These are phyloP conservation scores for Russula vinacea DNA, from an alignment of 768 basidiomycete species.

Conservation along the genomic window DNA sequence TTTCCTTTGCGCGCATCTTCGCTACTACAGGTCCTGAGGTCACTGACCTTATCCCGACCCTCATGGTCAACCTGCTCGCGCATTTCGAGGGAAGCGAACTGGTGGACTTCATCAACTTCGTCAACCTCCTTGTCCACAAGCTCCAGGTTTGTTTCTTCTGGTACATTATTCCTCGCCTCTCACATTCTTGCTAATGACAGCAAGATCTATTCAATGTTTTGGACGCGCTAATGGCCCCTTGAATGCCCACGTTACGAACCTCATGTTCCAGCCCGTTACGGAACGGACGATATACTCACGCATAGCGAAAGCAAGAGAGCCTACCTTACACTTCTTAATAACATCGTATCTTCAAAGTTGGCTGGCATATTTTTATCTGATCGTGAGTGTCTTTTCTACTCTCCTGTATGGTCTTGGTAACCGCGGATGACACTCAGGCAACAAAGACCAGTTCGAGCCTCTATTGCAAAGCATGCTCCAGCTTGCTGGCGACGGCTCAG, in stretches of 20 bases:
- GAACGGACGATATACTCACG: slow-evolving; percentile 81
- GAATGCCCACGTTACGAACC: slow-evolving; percentile 70
- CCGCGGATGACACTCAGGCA: slow-evolving; percentile 47
- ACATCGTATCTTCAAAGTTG: slow-evolving; percentile 75
- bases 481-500: slow-evolving; percentile 72
- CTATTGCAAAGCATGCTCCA: slow-evolving; percentile 71
- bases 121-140: slow-evolving; percentile 85
- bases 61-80: slow-evolving; percentile 87
- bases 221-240: slow-evolving; percentile 84
- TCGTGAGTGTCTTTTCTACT: slow-evolving; percentile 49
- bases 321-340: slow-evolving; percentile 79
- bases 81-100: slow-evolving; percentile 92
- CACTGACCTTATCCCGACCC: slow-evolving; percentile 79
- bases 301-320: slow-evolving; percentile 84
- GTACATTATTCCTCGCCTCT: slow-evolving; percentile 7
- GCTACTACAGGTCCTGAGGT: slow-evolving; percentile 85
- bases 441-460: slow-evolving; percentile 62
- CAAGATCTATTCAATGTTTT: slow-evolving; percentile 83
- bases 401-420: slow-evolving; percentile 1
- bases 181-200: slow-evolving; percentile 40
- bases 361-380: slow-evolving; percentile 84
- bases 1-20: slow-evolving; percentile 89
- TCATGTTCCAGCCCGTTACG: slow-evolving; percentile 79
- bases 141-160: slow-evolving; percentile 60
- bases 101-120: slow-evolving; percentile 94